Evolutionary conservation across 257 asterid species (phyloP).

Genomic region (Solanum sejunctum): DNA sequence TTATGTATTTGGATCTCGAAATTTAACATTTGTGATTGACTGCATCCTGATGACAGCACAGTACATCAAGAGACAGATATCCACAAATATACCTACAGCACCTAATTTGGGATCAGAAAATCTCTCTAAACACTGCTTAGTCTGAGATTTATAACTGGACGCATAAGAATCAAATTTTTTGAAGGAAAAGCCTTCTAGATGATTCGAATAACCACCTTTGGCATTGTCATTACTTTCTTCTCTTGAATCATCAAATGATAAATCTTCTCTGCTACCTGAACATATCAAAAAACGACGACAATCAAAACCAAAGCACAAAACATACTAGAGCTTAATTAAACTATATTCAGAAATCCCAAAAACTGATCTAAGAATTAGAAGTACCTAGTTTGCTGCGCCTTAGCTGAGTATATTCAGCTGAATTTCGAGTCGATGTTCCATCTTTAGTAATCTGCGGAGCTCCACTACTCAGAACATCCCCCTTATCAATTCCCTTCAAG

Average conservation of each 20-base stretch:
- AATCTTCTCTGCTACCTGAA: conserved; percentile 66
- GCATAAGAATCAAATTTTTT: conserved; percentile 21
- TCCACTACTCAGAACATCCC: conserved; percentile 72
- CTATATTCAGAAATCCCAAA: neutral
- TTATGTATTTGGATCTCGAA: neutral
- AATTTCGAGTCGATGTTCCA: conserved; percentile 49
- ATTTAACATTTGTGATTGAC: neutral
- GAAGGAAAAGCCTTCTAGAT: conserved; percentile 16
- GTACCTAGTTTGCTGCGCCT: conserved; percentile 58
- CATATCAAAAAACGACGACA: neutral
- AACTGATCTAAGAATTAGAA: conserved; percentile 1
- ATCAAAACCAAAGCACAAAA: neutral
- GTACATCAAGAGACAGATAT: neutral
- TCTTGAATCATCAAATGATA: conserved; percentile 42
- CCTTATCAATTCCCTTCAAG: conserved; percentile 82
- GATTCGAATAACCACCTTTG: conserved; percentile 24
- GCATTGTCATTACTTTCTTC: conserved; percentile 28
- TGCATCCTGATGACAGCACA: neutral
- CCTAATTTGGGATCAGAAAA: conserved; percentile 26
- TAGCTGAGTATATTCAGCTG: conserved; percentile 50
- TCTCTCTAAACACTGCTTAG: conserved; percentile 20
- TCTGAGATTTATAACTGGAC: conserved; percentile 25
- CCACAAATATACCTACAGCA: conserved; percentile 29
- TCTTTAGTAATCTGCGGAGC: conserved; percentile 75
- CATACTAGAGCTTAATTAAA: neutral